Evolutionary conservation across 208 protist species (phyloP).

Genomic region (Acanthamoeba royreba): DNA sequence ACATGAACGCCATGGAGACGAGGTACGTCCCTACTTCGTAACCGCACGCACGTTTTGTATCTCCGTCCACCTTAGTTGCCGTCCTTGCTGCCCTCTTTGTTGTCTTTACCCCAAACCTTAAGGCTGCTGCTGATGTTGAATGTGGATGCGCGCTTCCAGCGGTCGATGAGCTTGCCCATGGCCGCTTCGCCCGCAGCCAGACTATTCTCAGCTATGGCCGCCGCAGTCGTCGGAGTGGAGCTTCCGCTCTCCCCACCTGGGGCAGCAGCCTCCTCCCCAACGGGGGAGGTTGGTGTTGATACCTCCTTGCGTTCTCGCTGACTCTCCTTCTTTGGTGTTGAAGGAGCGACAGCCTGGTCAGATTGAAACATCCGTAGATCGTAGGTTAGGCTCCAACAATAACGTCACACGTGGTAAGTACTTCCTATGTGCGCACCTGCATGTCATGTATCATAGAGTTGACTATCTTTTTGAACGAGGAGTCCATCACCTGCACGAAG

Average conservation of each 20-base stretch:
- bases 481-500: neutral
- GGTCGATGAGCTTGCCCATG: neutral
- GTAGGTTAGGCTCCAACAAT: too few relatives aligned
- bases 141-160: constrained; percentile 28
- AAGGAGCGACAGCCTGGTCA: neutral
- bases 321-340: neutral
- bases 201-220: neutral
- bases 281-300: neutral
- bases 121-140: constrained; percentile 9
- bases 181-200: neutral
- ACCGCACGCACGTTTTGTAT: too few relatives aligned
- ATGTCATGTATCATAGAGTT: constrained; percentile 11
- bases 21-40: too few relatives aligned
- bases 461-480: constrained; percentile 28
- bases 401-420: neutral
- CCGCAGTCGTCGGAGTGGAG: too few relatives aligned
- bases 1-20: too few relatives aligned
- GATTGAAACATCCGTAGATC: too few relatives aligned
- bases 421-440: neutral
- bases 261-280: too few relatives aligned
- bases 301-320: neutral
- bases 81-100: too few relatives aligned
- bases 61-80: too few relatives aligned
- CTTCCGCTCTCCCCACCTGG: too few relatives aligned
- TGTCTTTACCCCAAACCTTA: neutral